Base-by-base conservation (phyloP, 2,329 filamentous ascomycete genomes). In the Colletotrichum coccodes region DNA sequence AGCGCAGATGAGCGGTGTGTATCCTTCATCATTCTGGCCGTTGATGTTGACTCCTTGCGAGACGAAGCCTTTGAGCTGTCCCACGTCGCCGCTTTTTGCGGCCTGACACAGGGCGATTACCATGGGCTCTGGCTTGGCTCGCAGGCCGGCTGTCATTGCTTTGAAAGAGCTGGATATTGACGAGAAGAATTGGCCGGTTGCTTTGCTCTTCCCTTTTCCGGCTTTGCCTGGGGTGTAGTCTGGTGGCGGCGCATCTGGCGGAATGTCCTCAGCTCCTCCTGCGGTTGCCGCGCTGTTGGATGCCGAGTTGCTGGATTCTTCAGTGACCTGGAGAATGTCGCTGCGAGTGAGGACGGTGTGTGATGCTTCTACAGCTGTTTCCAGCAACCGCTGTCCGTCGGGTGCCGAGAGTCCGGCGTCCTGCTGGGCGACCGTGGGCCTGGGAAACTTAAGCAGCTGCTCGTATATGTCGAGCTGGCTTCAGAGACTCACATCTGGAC, bases 91-190 rank as follows among this genome's bases (percentile, higher is more conserved):
- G 1, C 73, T 71, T 1, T 75, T 70, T 3, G 76, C 74, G 1
- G 79, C 80, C 38, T 80, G 74, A 18, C 79, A 81, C 21, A 81
- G 75, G 1, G 79, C 78, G 0, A 77, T 76, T 1, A 79, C 79
- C 4, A 82, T 66, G 1, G 79, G 80, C 16, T 80, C 79, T 0
- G 80, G 79, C n/a, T 79, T 80, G 6, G 78, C 38, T 28, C 74
- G 72, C 6, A 82, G 68, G 8, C 71, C 71, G 7, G 76, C 70
- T 0, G 79, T 79, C 64, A 81, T 74, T 12, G 79, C 79, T 23
- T 78, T 80, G 72, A 80, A 78, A 0, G 78, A 77, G 26, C 76
- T 74, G 3, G 76, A 76, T 28, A 82, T 28, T 0, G 78, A 78
- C 2, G 76, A 76, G 28, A 78, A 67, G 52, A 70, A 70, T 2